A percentile compares a stretch with the other conserved stretches of the same genome.
Evolutionary conservation across 108 stramenopile species (phyloP).

Genomic region (Skeletonema potamos): DNA sequence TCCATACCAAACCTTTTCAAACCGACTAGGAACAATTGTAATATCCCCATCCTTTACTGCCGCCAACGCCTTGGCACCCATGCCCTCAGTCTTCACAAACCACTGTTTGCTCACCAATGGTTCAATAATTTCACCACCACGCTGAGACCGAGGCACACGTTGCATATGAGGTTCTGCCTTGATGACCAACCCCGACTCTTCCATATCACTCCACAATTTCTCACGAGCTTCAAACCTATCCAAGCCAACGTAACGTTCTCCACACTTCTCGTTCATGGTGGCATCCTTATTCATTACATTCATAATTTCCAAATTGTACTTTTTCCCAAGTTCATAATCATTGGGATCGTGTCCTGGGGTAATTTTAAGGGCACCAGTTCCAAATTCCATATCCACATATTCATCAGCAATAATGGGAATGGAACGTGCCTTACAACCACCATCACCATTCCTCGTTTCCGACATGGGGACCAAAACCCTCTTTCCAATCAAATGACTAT

Average conservation of each 20-base stretch:
- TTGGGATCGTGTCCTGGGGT: conserved; percentile 97
- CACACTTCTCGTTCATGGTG: conserved; percentile 83
- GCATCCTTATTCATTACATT: conserved; percentile 98
- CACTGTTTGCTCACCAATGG: conserved; percentile 97
- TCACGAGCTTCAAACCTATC: conserved; percentile 94
- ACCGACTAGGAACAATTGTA: conserved; percentile 89
- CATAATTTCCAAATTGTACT: conserved; percentile 87
- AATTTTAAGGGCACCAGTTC: conserved; percentile 97
- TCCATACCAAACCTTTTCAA: conserved; percentile 91
- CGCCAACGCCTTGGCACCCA: conserved; percentile 87
- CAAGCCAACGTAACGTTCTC: conserved; percentile 75
- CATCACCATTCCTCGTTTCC: conserved; percentile 2
- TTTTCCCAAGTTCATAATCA: conserved; percentile 95
- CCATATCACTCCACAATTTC: conserved; percentile 92
- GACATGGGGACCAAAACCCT: conserved; percentile 84
- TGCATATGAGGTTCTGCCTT: conserved; percentile 86
- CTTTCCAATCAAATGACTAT: conserved; percentile 91
- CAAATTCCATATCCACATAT: conserved; percentile 95
- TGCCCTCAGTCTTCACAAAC: conserved; percentile 94
- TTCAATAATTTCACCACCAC: conserved; percentile 99
- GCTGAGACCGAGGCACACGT: conserved; percentile 93
- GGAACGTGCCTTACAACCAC: conserved; percentile 48
- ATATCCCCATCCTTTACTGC: conserved; percentile 91
- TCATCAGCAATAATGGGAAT: conserved; percentile 94
- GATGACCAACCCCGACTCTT: conserved; percentile 70